Evolutionary conservation across 148 eudicot genomes (phyloP).

Genomic region (Dysphania ambrosioides): DNA sequence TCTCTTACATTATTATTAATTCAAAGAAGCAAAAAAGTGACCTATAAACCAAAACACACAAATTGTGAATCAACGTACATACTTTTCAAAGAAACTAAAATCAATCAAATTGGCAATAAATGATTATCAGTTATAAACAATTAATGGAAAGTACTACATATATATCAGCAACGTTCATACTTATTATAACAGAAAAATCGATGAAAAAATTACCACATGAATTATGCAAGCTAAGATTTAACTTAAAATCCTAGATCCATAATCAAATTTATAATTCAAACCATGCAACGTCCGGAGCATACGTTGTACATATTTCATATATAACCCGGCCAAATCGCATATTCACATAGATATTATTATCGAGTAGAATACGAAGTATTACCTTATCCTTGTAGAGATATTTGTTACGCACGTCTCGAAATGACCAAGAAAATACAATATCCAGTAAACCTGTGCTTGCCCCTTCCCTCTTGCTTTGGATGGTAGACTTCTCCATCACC

Average conservation of each 20-base stretch:
- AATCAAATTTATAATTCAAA: too few relatives aligned
- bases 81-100: neutral
- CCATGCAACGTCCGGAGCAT: too few relatives aligned
- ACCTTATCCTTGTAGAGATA: conserved; percentile 48
- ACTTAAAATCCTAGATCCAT: neutral
- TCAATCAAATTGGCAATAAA: neutral
- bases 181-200: too few relatives aligned
- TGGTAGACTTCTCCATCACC: neutral
- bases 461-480: neutral
- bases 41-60: neutral
- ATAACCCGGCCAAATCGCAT: too few relatives aligned
- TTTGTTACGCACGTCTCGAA: conserved; percentile 35
- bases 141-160: too few relatives aligned
- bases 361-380: neutral
- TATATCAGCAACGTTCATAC: too few relatives aligned
- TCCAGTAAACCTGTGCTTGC: conserved; percentile 22
- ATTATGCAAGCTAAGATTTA: too few relatives aligned
- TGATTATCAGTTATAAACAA: neutral
- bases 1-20: too few relatives aligned
- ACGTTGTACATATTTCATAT: neutral
- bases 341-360: neutral
- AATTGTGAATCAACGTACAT: neutral
- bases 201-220: too few relatives aligned
- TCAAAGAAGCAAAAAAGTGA: too few relatives aligned
- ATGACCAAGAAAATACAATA: conserved; percentile 41